Percentiles rank a stretch among this genome's conserved stretches.
Conservation (phyloP, 345 rosid genomes). For the Syzygium grande region DNA sequence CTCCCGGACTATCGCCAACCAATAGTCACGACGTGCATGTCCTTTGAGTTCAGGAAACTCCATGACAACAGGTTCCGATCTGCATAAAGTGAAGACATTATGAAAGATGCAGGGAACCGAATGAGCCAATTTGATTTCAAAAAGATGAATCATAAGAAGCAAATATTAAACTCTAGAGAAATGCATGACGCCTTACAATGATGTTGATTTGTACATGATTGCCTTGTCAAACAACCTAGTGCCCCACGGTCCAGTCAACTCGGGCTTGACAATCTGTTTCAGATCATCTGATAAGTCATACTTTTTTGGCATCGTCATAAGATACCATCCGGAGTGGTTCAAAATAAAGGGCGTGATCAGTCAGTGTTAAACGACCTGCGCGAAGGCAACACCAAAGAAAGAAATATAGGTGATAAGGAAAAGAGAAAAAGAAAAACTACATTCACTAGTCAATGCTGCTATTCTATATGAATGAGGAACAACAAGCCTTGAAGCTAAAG, state of each 20-base stretch:
- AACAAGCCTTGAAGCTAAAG: background rate
- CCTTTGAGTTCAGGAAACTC: constrained; percentile 98
- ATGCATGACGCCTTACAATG: constrained; percentile 55
- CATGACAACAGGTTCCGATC: constrained; percentile 82
- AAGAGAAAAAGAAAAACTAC: background rate
- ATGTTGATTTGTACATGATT: constrained; percentile 69
- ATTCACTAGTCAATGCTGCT: background rate
- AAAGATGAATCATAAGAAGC: background rate
- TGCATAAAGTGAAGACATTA: constrained; percentile 21
- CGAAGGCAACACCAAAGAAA: background rate
- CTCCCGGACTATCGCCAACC: constrained; percentile 80
- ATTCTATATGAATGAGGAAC: background rate
- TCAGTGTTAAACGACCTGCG: constrained; percentile 78
- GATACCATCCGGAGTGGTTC: constrained; percentile 89
- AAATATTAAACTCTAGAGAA: background rate
- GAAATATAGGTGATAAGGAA: background rate
- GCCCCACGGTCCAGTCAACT: constrained; percentile 98
- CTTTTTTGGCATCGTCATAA: constrained; percentile 76
- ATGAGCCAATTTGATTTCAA: background rate
- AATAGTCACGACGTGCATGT: constrained; percentile 85
- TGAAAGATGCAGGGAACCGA: background rate
- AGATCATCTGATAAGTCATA: constrained; percentile 81
- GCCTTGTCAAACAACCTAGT: constrained; percentile 97
- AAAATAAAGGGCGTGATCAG: constrained; percentile 88
- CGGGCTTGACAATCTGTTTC: constrained; percentile 85